Percentiles rank a stretch among this genome's conserved stretches.
Evolutionary conservation across 1,284 basidiomycete species (phyloP).

Genomic region (Fomitopsis schrenkii): DNA sequence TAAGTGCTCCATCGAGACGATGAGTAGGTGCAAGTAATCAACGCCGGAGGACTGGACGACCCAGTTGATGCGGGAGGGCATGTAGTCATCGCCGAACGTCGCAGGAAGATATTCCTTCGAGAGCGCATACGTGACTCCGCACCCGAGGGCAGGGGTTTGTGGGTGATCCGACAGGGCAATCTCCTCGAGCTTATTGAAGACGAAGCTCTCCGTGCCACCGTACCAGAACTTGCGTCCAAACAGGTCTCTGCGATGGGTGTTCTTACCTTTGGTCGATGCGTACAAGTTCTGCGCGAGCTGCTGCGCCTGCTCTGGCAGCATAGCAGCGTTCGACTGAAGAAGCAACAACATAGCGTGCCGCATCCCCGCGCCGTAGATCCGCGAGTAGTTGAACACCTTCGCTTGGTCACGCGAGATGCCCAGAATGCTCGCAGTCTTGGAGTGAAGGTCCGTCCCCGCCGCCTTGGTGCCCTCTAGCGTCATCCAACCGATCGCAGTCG

Average conservation of each 20-base stretch:
- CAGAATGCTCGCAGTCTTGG: constrained; percentile 93
- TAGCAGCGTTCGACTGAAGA: constrained; percentile 80
- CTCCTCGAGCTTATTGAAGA: constrained; percentile 99
- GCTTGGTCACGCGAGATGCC: constrained; percentile 94
- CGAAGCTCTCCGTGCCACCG: constrained; percentile 93
- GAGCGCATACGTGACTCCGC: constrained; percentile 90
- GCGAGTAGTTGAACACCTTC: constrained; percentile 99
- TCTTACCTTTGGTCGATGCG: constrained; percentile 91
- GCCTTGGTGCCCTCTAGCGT: constrained; percentile 98
- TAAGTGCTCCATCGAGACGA: constrained; percentile 93
- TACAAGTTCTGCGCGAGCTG: constrained; percentile 86
- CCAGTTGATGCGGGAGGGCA: constrained; percentile 99
- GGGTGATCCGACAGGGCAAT: constrained; percentile 89
- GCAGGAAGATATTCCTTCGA: constrained; percentile 85
- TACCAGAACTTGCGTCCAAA: constrained; percentile 91
- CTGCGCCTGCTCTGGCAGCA: constrained; percentile 79
- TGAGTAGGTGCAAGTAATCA: constrained; percentile 95
- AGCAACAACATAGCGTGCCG: constrained; percentile 89
- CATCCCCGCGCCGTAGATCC: constrained; percentile 98
- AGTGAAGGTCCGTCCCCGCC: constrained; percentile 94
- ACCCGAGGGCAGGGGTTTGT: constrained; percentile 90
- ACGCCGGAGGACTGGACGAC: constrained; percentile 98
- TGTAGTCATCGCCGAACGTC: constrained; percentile 80
- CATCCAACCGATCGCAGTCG: constrained; percentile 99
- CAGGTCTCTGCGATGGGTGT: constrained; percentile 65